Conservation (phyloP, 2,329 filamentous ascomycete species). For the Trichophyton benhamiae region DNA sequence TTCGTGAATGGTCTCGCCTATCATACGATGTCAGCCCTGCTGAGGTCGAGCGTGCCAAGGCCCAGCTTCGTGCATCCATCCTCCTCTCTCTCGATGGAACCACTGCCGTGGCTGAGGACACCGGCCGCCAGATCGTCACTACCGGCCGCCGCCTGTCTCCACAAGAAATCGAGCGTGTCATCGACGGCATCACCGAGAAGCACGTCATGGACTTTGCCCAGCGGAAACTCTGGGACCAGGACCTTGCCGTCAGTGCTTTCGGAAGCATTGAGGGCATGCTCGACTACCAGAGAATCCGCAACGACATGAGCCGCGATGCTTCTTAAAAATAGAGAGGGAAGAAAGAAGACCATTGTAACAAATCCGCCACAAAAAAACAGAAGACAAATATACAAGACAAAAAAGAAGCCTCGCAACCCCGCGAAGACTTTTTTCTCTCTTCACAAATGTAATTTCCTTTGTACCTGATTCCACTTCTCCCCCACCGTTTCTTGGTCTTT, state of each 20-base stretch:
- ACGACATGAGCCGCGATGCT: constrained; percentile 73
- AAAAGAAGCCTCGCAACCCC: not conserved
- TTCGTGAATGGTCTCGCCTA: constrained; percentile 95
- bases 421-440: not conserved
- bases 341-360: not conserved
- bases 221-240: constrained; percentile 93
- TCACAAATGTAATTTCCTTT: not conserved
- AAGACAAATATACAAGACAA: not conserved
- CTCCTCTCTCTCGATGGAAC: constrained; percentile 95
- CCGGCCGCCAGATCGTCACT: constrained; percentile 95
- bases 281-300: constrained; percentile 45
- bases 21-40: constrained; percentile 76
- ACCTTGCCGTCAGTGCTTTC: constrained; percentile 85
- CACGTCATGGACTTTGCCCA: constrained; percentile 95
- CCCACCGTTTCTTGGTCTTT: not conserved
- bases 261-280: constrained; percentile 77
- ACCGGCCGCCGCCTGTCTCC: constrained; percentile 85
- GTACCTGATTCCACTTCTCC: not conserved
- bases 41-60: constrained; percentile 96
- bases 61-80: constrained; percentile 96
- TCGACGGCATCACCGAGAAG: constrained; percentile 82
- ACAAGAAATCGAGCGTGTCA: constrained; percentile 85
- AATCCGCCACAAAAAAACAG: not conserved
- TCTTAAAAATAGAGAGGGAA: constrained; percentile 18
- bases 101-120: constrained; percentile 93